Evolutionary conservation across 768 basidiomycete species (phyloP), one percentile per base, ranked within the genome.

Genomic region (Asterophora parasitica): DNA sequence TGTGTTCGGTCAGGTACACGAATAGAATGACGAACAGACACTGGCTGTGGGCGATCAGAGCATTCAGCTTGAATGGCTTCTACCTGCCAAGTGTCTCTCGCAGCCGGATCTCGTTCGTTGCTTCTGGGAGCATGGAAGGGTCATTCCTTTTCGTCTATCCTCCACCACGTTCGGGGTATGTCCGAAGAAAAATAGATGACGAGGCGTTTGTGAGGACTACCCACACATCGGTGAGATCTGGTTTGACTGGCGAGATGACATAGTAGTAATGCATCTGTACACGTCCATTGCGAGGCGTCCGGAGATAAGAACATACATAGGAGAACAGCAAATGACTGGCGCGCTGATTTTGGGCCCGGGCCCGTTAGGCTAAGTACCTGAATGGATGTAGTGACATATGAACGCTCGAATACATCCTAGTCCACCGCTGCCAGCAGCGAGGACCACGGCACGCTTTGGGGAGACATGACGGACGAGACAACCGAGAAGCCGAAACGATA

Each of bases 321-420:
- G n/a, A 30, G 33, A 10, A 30, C 28, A 30, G 28, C 6, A 32
- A 33, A 42, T 10, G 33, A 32, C n/a, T 19, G 33, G 32, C 48
- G 41, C 54, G 48, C 32, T 50, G 50, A 50, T 52, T 48, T 56
- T 51, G 54, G 54, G 48, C 28, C 54, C 51, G 51, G 15, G n/a
- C n/a, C n/a, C n/a, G n/a, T n/a, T n/a, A n/a, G n/a, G n/a, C n/a
- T 34, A 44, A 27, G 40, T 33, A 44, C 23, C 23, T 3, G 34
- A 16, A 11, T 6, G 13, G 12, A 12, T 3, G n/a, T 35, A 13
- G 44, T 3, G 17, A 46, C n/a, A 28, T 30, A 46, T 31, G 20
- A 31, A 31, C 45, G 19, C 10, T 36, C 35, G 27, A 28, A 17
- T 38, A 19, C 15, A 30, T 37, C 35, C 36, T 27, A 1, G 23